Percentiles rank a stretch among this genome's conserved stretches.
These are phyloP conservation scores for Colletotrichum sp. DNA, from an alignment of 2,329 filamentous ascomycete genomes.

Conservation along the genomic window DNA sequence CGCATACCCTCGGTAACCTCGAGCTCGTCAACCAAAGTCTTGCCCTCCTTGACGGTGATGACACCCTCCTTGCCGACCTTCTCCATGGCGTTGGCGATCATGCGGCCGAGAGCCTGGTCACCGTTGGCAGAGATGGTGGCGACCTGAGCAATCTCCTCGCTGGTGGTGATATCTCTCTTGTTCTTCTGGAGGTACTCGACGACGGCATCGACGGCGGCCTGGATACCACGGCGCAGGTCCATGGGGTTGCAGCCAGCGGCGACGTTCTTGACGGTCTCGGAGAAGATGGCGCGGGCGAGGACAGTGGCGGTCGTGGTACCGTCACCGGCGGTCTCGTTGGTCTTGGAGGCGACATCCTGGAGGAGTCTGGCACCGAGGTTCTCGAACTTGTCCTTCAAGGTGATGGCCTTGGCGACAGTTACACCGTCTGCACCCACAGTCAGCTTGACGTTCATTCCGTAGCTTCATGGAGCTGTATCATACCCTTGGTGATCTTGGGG, in stretches of 20 bases:
- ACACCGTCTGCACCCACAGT: constrained; percentile 72
- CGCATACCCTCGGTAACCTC: constrained; percentile 99
- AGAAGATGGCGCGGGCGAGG: constrained; percentile 97
- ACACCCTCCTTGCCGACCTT: constrained; percentile 99
- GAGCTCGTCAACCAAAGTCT: constrained; percentile 96
- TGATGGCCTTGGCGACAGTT: constrained; percentile 87
- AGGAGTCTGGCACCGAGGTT: constrained; percentile 97
- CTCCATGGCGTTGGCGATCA: constrained; percentile 99
- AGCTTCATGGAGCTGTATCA: constrained; percentile 24
- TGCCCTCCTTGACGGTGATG: constrained; percentile 99
- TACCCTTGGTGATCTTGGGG: constrained; percentile 99
- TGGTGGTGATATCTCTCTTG: constrained; percentile 98
- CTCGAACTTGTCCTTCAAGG: constrained; percentile 98
- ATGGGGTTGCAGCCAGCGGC: constrained; percentile 99
- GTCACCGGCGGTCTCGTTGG: constrained; percentile 98
- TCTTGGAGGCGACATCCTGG: constrained; percentile 98
- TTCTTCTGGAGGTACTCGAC: constrained; percentile 94
- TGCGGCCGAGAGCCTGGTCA: constrained; percentile 86
- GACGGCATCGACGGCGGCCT: constrained; percentile 93
- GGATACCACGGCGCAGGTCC: constrained; percentile 96
- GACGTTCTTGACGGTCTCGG: constrained; percentile 99
- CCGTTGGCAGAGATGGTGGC: constrained; percentile 98
- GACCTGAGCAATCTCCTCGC: constrained; percentile 95
- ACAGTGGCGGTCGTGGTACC: constrained; percentile 98
- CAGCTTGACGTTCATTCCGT: constrained; percentile 17